Percentiles rank a stretch among this genome's conserved stretches.
Conservation (phyloP, 139 green algal species). For the Ettlia oleoabundans region DNA sequence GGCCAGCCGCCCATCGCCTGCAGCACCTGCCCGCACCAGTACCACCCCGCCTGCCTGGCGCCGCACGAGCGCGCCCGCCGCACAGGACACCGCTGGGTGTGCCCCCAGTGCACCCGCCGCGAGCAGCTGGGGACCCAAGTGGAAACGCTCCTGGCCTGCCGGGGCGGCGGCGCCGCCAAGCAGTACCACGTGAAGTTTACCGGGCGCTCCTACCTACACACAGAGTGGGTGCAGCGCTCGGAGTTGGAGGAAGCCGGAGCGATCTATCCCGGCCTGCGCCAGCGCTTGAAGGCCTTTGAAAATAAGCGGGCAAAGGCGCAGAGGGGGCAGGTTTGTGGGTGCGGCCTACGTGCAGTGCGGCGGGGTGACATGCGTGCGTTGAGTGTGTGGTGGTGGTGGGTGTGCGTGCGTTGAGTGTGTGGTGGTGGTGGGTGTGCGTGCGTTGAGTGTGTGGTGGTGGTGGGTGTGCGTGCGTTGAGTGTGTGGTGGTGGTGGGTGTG, state of each 20-base stretch:
- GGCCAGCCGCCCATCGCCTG: neutral
- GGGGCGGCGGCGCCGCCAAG: constrained; percentile 2
- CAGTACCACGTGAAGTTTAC: constrained; percentile 18
- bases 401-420: neutral
- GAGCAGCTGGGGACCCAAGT: neutral
- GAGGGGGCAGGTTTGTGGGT: neutral
- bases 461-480: neutral
- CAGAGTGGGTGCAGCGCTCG: neutral
- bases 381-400: neutral
- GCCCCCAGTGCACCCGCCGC: constrained; percentile 13
- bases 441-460: neutral
- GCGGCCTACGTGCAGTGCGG: neutral
- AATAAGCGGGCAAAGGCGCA: neutral
- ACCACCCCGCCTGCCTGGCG: constrained; percentile 10
- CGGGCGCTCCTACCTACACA: constrained; percentile 4
- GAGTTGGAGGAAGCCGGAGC: constrained; percentile 18
- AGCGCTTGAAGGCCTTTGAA: neutral
- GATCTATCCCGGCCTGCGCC: neutral
- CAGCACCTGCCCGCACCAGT: constrained; percentile 9
- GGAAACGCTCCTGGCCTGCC: neutral
- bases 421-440: neutral
- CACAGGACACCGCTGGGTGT: neutral
- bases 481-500: neutral
- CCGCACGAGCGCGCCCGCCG: neutral
- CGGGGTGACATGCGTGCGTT: neutral